Base-by-base conservation (phyloP, 2,329 filamentous ascomycete genomes). In the Clarireedia hainanense region DNA sequence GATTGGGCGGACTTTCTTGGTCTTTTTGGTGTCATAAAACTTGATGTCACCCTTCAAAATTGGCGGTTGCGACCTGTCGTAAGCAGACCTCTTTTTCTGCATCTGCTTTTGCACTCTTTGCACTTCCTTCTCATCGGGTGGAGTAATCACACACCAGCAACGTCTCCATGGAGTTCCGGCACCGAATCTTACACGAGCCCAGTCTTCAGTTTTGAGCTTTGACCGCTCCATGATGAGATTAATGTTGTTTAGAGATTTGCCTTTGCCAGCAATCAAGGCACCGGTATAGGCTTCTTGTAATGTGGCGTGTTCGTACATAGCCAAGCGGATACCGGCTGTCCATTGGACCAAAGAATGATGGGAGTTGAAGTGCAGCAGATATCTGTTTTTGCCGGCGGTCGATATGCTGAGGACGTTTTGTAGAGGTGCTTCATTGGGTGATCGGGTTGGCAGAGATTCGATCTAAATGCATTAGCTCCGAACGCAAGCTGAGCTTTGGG, bases 231-330 rank as follows among this genome's bases (percentile, higher is more conserved):
- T 88, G 62, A 99, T 92, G 26, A 84, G 73, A 63, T 86, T 87
- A 68, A 97, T 97, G 68, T 91, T 94, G 75, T 96, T 96, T 53
- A 99, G 72, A 1, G 74, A 73, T 70, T 91, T 95, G 57, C 91
- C 94, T 73, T 96, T 97, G 54, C 91, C 94, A 10, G 94, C 94
- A 67, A 99, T 94, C 46, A 99, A 76, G 20, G 92, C 92, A 6
- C 94, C 94, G 0, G 94, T 99, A 69, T 99, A 99, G 1, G 94
- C 91, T 73, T 99, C 94, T 69, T 97, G 92, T 36, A 99, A 76
- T 0, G 89, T 90, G 1, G 91, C 85, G 67, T 97, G 88, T 74
- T 99, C 94, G 70, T 86, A 97, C 81, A 97, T 95, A 65, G 92
- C 82, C 23, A 99, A 81, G 47, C 94, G 85, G 63, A 99, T 97